Percentiles rank a stretch among this genome's conserved stretches.
These are phyloP conservation scores for Boletus coccyginus DNA, from an alignment of 768 basidiomycete genomes.

Conservation along the genomic window DNA sequence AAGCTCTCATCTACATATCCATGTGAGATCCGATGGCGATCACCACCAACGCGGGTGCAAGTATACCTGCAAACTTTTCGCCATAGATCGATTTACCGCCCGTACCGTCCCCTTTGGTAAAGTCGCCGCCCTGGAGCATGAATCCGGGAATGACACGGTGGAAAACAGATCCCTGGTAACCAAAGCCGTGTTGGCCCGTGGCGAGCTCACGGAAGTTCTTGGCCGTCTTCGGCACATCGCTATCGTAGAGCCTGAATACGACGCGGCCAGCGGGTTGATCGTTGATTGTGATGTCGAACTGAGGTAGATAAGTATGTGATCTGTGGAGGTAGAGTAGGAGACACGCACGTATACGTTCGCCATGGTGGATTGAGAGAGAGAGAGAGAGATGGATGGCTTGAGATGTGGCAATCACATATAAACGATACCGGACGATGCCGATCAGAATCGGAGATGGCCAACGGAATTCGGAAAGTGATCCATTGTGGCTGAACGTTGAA, in stretches of 20 bases:
- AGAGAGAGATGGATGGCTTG: background rate
- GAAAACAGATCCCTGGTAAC: slow-evolving; percentile 68
- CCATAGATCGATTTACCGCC: slow-evolving; percentile 84
- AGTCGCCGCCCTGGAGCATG: slow-evolving; percentile 93
- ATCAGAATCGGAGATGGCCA: background rate
- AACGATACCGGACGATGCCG: slow-evolving; percentile 10
- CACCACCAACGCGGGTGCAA: background rate
- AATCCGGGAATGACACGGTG: slow-evolving; percentile 84
- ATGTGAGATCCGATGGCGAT: slow-evolving; percentile 4
- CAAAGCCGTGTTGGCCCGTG: slow-evolving; percentile 70
- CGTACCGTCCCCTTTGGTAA: slow-evolving; percentile 65
- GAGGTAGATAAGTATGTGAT: background rate
- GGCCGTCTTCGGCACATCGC: slow-evolving; percentile 70
- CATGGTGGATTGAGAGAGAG: slow-evolving; percentile 16
- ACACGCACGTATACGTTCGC: slow-evolving; percentile 19
- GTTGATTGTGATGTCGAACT: slow-evolving; percentile 69
- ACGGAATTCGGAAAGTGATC: background rate
- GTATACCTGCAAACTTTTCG: slow-evolving; percentile 55
- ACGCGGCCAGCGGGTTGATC: slow-evolving; percentile 49
- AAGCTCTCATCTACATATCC: slow-evolving; percentile 79
- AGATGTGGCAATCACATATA: background rate
- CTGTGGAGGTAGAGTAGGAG: background rate
- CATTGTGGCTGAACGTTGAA: no score
- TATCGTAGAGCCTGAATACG: slow-evolving; percentile 84
- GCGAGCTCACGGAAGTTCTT: slow-evolving; percentile 88